These are phyloP conservation scores for Salvia splendens DNA, from an alignment of 257 asterid genomes.

Conservation along the genomic window DNA sequence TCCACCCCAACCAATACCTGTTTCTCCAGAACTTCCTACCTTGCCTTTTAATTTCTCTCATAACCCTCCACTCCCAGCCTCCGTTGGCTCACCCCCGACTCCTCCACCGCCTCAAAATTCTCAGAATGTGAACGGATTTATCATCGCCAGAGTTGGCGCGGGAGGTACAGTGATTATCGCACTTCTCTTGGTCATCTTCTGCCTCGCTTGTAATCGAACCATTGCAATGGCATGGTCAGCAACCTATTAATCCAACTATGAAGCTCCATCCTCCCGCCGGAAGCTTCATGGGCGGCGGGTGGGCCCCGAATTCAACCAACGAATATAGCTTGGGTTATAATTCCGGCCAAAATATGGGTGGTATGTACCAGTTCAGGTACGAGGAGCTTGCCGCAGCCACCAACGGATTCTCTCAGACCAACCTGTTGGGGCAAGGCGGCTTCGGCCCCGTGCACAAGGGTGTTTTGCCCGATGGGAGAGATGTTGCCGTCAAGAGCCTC, in stretches of 20 bases:
- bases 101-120: slow-evolving; percentile 10
- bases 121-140: slow-evolving; percentile 11
- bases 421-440: slow-evolving; percentile 87
- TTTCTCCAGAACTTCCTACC: slow-evolving; percentile 21
- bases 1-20: slow-evolving; percentile 34
- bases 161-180: slow-evolving; percentile 46
- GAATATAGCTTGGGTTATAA: slow-evolving; percentile 44
- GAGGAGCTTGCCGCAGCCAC: slow-evolving; percentile 75
- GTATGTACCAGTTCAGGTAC: slow-evolving; percentile 57
- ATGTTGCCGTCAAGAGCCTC: slow-evolving; percentile 84
- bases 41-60: slow-evolving; percentile 5
- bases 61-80: slow-evolving; percentile 21
- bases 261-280: slow-evolving; percentile 50
- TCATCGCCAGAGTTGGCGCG: slow-evolving; percentile 35
- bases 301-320: slow-evolving; percentile 29
- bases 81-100: neutral
- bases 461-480: slow-evolving; percentile 49
- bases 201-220: slow-evolving; percentile 39
- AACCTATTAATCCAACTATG: slow-evolving; percentile 31
- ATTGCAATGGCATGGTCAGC: slow-evolving; percentile 31
- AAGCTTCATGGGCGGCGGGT: slow-evolving; percentile 31
- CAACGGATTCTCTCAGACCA: slow-evolving; percentile 59
- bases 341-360: slow-evolving; percentile 47
- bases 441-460: slow-evolving; percentile 91
- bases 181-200: slow-evolving; percentile 35